Evolutionary conservation across 441 rosid genomes (phyloP).

Genomic region (Eruca vesicaria): DNA sequence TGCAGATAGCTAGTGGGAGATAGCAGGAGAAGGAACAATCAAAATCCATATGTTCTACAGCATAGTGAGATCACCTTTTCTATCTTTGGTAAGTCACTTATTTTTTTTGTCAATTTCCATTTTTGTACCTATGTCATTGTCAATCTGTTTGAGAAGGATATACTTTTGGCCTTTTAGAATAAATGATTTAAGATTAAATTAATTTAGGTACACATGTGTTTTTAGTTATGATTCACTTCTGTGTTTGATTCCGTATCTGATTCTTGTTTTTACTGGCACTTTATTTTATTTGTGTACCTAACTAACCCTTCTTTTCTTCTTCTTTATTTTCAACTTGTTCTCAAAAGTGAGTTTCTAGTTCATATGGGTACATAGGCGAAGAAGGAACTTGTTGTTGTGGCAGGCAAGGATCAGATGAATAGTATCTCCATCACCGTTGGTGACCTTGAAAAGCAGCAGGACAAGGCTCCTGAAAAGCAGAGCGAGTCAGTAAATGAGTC

Average conservation of each 20-base stretch:
- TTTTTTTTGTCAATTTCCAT: background rate
- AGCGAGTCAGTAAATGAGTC: conserved; percentile 24
- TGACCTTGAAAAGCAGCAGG: conserved; percentile 58
- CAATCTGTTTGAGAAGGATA: background rate
- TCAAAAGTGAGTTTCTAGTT: background rate
- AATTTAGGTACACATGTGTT: background rate
- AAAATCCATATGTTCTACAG: background rate
- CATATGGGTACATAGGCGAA: conserved; percentile 11
- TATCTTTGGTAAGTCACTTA: background rate
- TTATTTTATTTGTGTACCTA: background rate
- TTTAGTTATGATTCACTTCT: background rate
- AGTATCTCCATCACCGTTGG: conserved; percentile 24
- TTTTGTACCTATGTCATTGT: background rate
- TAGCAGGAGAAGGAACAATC: background rate
- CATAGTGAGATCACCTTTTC: background rate
- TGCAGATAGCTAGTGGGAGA: background rate
- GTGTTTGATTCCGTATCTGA: background rate
- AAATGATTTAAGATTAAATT: background rate
- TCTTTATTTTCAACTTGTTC: background rate
- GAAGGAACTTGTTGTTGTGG: background rate
- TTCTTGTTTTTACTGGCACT: background rate
- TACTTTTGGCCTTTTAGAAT: background rate
- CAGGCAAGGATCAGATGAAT: conserved; percentile 46
- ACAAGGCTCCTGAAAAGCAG: conserved; percentile 18
- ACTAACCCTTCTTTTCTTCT: background rate